Base-by-base conservation (phyloP, 805 yeast species). In the Cyberlindnera maritima region DNA sequence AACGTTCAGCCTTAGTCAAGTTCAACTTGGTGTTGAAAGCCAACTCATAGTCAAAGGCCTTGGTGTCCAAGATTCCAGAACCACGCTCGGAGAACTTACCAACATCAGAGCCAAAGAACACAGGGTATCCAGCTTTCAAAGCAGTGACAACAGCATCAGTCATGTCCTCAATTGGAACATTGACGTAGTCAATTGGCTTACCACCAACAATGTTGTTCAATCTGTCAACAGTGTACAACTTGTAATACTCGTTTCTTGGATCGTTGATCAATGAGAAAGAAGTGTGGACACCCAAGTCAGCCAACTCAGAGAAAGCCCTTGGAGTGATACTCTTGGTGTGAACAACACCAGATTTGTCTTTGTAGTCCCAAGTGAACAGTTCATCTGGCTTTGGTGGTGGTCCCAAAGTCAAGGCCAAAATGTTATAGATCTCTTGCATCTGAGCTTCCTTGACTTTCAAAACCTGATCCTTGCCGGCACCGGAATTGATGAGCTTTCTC, bases 101-200 rank as follows among this genome's bases (percentile, higher is more conserved):
- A 20, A 88, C 87, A 63, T 88, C 92, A 17, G 88, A 81, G n/a
- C 95, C 95, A 61, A 88, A 88, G 72, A 88, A 88, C 6, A 88
- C 87, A 0, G 94, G 83, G 67, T 82, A 83, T 64, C 85, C 81
- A 53, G 72, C 75, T 66, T 82, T 77, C 58, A 88, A 74, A 66
- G 87, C 77, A 55, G 77, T 73, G 36, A 86, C 77, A 20, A 87
- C 85, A 26, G 80, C 75, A 36, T 71, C 58, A 41, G 87, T 77
- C 49, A 88, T 68, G 15, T 68, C 71, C 18, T 74, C 73, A 47
- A 81, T 72, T 37, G 79, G 81, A 37, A 79, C 75, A 62, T 88
- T 88, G 54, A 88, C 76, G 59, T 88, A 88, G 39, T 76, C 72
- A 37, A 87, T 86, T 35, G 79, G 78, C 54, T 78, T 78, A 20